A percentile compares a stretch with the other conserved stretches of the same genome.
Evolutionary conservation across 495 filamentous ascomycete genomes (phyloP).

Genomic region (Lophiotrema nucula): DNA sequence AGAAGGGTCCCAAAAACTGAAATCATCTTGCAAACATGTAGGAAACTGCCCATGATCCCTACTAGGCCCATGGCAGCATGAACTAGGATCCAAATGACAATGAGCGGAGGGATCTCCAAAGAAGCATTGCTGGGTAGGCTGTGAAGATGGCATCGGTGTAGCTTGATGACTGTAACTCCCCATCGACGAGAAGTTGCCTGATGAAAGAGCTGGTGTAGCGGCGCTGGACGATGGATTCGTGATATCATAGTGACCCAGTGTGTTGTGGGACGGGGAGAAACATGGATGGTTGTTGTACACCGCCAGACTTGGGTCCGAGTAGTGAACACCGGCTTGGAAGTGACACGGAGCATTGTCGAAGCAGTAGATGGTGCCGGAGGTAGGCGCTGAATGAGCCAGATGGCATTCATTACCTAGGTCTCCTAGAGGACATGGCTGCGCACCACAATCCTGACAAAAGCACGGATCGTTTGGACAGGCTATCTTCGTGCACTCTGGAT

Average conservation of each 20-base stretch:
- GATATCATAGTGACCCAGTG: slow-evolving; percentile 2
- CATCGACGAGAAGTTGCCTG: slow-evolving; percentile 17
- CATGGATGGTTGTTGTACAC: slow-evolving; percentile 12
- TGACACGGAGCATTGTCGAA: slow-evolving; percentile 23
- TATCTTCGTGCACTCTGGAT: slow-evolving; percentile 30
- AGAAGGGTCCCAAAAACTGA: slow-evolving; percentile 14
- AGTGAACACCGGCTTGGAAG: slow-evolving; percentile 15
- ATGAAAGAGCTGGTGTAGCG: slow-evolving; percentile 18
- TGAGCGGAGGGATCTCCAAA: slow-evolving; percentile 22
- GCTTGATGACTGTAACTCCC: slow-evolving; percentile 8
- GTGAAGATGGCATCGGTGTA: background rate
- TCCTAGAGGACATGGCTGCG: slow-evolving; percentile 22
- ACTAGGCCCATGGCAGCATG: slow-evolving; percentile 21
- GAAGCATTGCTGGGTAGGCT: too few relatives aligned
- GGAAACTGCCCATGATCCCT: slow-evolving; percentile 5
- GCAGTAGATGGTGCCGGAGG: slow-evolving; percentile 23
- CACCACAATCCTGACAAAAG: slow-evolving; percentile 25
- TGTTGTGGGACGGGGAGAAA: slow-evolving; percentile 3
- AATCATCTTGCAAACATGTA: background rate
- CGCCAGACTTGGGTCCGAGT: slow-evolving; percentile 4
- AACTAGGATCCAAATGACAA: slow-evolving; percentile 26
- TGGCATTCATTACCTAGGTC: slow-evolving; percentile 24
- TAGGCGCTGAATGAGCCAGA: slow-evolving; percentile 11
- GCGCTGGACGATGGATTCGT: slow-evolving; percentile 7
- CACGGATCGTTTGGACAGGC: slow-evolving; percentile 23